Conservation (phyloP, 2,329 filamentous ascomycete genomes). For the Aspergillaceae sp. region DNA sequence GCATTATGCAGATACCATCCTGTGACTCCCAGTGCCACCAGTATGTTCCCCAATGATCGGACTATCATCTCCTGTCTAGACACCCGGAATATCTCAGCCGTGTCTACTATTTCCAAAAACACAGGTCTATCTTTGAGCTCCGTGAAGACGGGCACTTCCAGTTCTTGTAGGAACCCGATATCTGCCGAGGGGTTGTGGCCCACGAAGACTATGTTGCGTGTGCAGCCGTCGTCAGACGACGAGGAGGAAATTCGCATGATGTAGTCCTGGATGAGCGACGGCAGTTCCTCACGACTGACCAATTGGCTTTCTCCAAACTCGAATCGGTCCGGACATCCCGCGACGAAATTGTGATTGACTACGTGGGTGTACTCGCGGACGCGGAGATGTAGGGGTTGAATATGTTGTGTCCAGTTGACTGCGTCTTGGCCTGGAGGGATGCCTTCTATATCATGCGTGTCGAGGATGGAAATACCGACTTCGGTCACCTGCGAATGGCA, state of each 20-base stretch:
- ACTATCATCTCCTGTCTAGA: conserved; percentile 47
- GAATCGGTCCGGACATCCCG: conserved; percentile 69
- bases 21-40: conserved; percentile 55
- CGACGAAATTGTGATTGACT: conserved; percentile 59
- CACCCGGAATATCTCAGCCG: conserved; percentile 59
- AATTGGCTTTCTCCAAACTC: conserved; percentile 57
- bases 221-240: background rate
- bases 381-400: conserved; percentile 67
- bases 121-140: conserved; percentile 22
- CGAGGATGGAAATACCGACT: conserved; percentile 72
- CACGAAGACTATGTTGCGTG: conserved; percentile 62
- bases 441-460: conserved; percentile 53
- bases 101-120: conserved; percentile 63
- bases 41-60: conserved; percentile 52
- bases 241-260: conserved; percentile 43
- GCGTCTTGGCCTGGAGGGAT: conserved; percentile 55
- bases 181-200: conserved; percentile 67
- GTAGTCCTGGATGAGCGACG: conserved; percentile 42
- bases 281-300: conserved; percentile 40
- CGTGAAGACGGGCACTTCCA: conserved; percentile 52
- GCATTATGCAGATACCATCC: conserved; percentile 71
- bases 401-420: conserved; percentile 56
- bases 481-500: conserved; percentile 65
- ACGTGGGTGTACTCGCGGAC: conserved; percentile 60
- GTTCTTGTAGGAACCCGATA: conserved; percentile 54